A percentile compares a stretch with the other conserved stretches of the same genome.
Evolutionary conservation across 257 asterid species (phyloP).

Genomic region (Scutellaria galericulata): DNA sequence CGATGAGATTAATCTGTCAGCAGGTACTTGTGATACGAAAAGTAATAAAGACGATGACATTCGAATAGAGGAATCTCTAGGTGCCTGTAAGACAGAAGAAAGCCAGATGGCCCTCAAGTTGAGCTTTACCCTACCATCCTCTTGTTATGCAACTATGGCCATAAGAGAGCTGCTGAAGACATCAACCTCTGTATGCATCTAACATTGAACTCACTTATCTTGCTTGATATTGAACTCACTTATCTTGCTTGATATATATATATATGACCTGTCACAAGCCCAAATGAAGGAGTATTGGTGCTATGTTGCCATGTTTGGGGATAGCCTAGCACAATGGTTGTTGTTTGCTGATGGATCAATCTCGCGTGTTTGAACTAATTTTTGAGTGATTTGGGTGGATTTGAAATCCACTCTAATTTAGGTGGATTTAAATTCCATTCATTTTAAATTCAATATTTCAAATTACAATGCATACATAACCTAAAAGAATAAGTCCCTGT

Average conservation of each 20-base stretch:
- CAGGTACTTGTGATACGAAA: constrained; percentile 30
- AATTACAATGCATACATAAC: too few relatives aligned
- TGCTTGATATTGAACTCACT: constrained; percentile 17
- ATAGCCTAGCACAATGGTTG: too few relatives aligned
- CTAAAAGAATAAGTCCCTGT: background rate
- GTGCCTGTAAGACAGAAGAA: constrained; percentile 45
- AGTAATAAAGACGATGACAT: constrained; percentile 31
- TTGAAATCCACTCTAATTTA: too few relatives aligned
- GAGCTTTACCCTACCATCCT: constrained; percentile 89
- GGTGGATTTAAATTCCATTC: too few relatives aligned
- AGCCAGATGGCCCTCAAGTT: constrained; percentile 76
- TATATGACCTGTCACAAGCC: too few relatives aligned
- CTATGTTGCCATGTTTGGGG: too few relatives aligned
- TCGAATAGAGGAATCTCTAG: constrained; percentile 41
- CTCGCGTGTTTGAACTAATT: too few relatives aligned
- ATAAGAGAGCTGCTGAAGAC: constrained; percentile 93
- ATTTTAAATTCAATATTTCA: too few relatives aligned
- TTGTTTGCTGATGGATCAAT: too few relatives aligned
- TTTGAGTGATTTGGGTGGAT: too few relatives aligned
- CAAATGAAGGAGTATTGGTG: too few relatives aligned
- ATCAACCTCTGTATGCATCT: constrained; percentile 83
- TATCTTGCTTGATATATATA: constrained; percentile 14
- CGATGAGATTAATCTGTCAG: constrained; percentile 31
- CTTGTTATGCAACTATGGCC: constrained; percentile 99
- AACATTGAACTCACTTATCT: constrained; percentile 22